Base-by-base conservation (phyloP, 805 yeast genomes). In the Blastobotrys chiropterorum region DNA sequence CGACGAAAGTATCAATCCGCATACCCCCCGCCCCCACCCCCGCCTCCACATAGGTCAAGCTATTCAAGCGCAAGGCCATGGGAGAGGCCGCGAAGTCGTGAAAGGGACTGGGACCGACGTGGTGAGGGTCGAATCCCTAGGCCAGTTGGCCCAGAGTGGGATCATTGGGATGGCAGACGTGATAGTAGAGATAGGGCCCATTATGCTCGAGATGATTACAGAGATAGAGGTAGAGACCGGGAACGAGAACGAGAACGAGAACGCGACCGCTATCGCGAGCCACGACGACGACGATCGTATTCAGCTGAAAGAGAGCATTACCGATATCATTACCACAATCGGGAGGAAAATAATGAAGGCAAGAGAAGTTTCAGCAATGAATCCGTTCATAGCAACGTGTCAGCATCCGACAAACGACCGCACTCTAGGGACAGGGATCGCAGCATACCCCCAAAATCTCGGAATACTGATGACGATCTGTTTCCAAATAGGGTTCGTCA, bases 161-260 rank as follows among this genome's bases (percentile, higher is more conserved):
- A 43, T 21, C 50, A 47, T 30, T 40, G 50, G 47, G 54, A 51
- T 38, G 11, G 34, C 11, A 7, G 53, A 16, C 40, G 48, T 14
- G 43, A 47, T 13, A 41, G 47, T 19, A 17, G 56, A 19, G 43
- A 47, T 22, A 43, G 49, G 21, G 43, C 34, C 15, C 26, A 56
- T 21, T n/a, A 42, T 42, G 14, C 45, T 3, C 17, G 46, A 22
- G 46, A 43, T 7, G 34, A 19, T 40, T 7, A 19, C 43, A 17
- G 40, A 44, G 21, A 38, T 8, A 16, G 6, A 15, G 45, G 4
- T 8, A 42, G 45, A 19, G 45, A 13, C 20, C 17, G 43, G 13
- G 20, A 56, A 13, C 39, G 55, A 8, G 55, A 50, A 16, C 52
- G 57, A 40, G 55, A 51, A 19, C 49, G 54, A 39, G 52, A 38